These are phyloP conservation scores for Colletotrichum acutatum DNA, from an alignment of 2,329 filamentous ascomycete genomes.

Conservation along the genomic window DNA sequence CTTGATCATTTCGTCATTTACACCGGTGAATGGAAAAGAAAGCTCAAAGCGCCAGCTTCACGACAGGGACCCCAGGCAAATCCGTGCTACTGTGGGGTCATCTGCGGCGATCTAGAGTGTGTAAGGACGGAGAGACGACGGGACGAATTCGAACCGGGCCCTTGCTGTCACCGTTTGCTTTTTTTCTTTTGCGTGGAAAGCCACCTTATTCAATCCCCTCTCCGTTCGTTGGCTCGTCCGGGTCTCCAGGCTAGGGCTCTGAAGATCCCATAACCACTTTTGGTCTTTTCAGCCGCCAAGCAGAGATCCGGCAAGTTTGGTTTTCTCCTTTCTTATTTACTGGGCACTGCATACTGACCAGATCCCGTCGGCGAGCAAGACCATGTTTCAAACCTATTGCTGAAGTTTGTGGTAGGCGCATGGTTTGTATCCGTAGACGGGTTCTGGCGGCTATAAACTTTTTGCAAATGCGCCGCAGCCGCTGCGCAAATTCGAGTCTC, in stretches of 20 bases:
- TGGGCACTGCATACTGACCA: conserved; percentile 8
- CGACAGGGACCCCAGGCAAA: conserved; percentile 6
- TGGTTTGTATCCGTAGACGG: not conserved
- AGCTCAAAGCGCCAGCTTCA: not conserved
- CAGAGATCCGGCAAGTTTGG: not conserved
- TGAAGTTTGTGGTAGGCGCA: not conserved
- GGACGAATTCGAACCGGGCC: conserved; percentile 6
- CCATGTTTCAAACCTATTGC: not conserved
- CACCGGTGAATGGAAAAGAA: conserved; percentile 21
- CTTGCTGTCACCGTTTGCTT: conserved; percentile 22
- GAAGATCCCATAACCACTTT: not conserved
- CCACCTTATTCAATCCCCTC: not conserved
- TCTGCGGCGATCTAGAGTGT: not conserved
- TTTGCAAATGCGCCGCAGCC: not conserved
- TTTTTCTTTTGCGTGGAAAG: not conserved
- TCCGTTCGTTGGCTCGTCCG: not conserved
- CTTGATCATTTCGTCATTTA: conserved; percentile 9
- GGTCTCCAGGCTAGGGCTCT: not conserved
- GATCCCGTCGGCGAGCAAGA: conserved; percentile 1
- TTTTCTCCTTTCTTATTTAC: not conserved
- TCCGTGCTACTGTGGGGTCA: not conserved
- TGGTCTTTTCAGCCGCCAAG: not conserved
- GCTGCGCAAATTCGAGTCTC: not conserved
- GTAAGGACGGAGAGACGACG: not conserved
- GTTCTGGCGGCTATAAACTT: not conserved